Base-by-base conservation (phyloP, 768 basidiomycete genomes). In the Fibroporia radiculosa region DNA sequence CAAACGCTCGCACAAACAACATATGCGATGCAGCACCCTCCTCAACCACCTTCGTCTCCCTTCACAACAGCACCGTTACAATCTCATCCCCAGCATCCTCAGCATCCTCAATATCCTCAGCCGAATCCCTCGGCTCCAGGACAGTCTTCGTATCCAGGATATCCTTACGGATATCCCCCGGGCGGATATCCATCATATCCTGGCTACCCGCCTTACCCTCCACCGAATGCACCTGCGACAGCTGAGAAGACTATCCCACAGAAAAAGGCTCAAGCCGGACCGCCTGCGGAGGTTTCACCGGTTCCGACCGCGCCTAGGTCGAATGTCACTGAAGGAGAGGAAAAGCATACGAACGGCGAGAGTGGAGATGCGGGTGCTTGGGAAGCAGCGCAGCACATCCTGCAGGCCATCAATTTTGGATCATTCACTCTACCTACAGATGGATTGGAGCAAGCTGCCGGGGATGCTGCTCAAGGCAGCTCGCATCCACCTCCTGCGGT, bases 401-500 rank as follows among this genome's bases (percentile, higher is more conserved):
- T 87, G 42, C 77, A 80, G 53, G 84, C 83, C 3, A 84, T 87
- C 63, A 84, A 85, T 58, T 84, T 85, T 54, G 78, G 76, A 3
- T 66, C 65, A 18, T 60, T 82, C 22, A 44, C 45, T 7, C 53
- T 28, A 47, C n/a, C n/a, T n/a, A n/a, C n/a, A n/a, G n/a, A n/a
- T n/a, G n/a, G n/a, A n/a, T 42, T 48, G 39, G 51, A 49, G 18
- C 16, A 47, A 7, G 16, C 13, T 7, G 11, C 31, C 39, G 20
- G 33, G 7, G 20, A 16, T 20, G 22, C 39, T 20, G 14, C 34
- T 3, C 36, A 32, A 6, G 34, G 34, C 16, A 19, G 14, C 13
- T 7, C 34, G 6, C 37, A 35, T 31, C 43, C 32, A 11, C 41
- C 45, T n/a, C 44, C 55, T 3, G 45, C 43, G 13, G 39, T 44